Evolutionary conservation across 179 eudicot genomes (phyloP), one percentile per base, ranked within the genome.

Genomic region (Carnegiea gigantea): DNA sequence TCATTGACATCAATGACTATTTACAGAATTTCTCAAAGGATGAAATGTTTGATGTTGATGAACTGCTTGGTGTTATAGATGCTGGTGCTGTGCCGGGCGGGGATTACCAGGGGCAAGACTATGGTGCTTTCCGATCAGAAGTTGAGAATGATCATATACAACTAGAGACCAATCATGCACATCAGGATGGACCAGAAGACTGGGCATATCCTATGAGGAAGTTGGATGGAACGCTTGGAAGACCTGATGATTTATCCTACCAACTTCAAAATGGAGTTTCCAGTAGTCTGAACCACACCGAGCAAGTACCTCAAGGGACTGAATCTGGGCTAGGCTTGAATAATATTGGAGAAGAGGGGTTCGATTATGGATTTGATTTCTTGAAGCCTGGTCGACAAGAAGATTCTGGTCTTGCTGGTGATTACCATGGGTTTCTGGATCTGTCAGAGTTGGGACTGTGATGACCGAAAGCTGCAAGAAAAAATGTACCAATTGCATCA

Each of bases 1-100:
- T 60, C 9, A 62, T 77, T 28, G 85, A 85, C 74, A 80, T 85
- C 38, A 83, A 75, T 44, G 86, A 83, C 57, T 70, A 75, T 57
- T 9, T 74, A 38, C 82, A 80, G 33, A 72, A 79, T 59, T 82
- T 84, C 64, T 57, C 83, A 0, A 3, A 24, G 7, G 92, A 88
- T 40, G 98, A 92, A 80, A 87, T 90, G 92, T 91, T 94, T 30
- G 91, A 91, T 78, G 90, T 89, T 57, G 90, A 90, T 2, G 92
- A 90, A 81, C 80, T 94, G 4, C 85, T 94, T 28, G 86, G 84
- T 9, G 77, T 48, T 23, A 51, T 92, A 30, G 81, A 90, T 3
- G 71, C 91, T 0, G 78, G 79, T 38, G 82, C 88, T 75, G 38
- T 82, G 24, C 26, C 62, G 51, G 28, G 20, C 28, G 59, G 40